These are phyloP conservation scores for Smallanthus sonchifolius DNA, from an alignment of 129 eudicot genomes.

Conservation along the genomic window DNA sequence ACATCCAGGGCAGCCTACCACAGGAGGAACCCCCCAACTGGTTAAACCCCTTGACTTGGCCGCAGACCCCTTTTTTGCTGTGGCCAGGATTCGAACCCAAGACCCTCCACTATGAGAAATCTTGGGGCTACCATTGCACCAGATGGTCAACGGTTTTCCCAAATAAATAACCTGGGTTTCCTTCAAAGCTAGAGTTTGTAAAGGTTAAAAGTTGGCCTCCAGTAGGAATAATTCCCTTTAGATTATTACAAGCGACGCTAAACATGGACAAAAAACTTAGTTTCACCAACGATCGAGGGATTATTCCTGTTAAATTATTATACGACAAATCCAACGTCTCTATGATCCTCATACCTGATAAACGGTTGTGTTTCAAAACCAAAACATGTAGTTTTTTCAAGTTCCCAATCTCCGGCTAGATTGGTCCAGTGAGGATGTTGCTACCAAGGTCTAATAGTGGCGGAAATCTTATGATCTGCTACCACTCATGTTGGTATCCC, in stretches of 20 bases:
- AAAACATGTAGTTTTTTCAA: constrained; percentile 31
- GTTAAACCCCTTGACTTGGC: too few relatives aligned
- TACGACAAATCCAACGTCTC: constrained; percentile 52
- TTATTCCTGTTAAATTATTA: constrained; percentile 37
- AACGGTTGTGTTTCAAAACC: constrained; percentile 42
- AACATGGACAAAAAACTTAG: constrained; percentile 32
- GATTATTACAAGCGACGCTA: constrained; percentile 1
- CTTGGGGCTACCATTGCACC: too few relatives aligned
- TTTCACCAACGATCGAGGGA: constrained; percentile 41
- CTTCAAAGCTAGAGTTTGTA: not conserved
- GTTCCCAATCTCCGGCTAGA: constrained; percentile 44
- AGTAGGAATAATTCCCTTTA: constrained; percentile 40
- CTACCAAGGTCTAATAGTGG: constrained; percentile 43
- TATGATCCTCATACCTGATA: constrained; percentile 44
- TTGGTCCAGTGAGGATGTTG: constrained; percentile 44
- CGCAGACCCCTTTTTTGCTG: too few relatives aligned
- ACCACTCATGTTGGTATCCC: constrained; percentile 19
- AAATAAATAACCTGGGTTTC: not conserved
- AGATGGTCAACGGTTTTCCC: too few relatives aligned
- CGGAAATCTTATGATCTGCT: constrained; percentile 38
- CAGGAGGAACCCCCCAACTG: too few relatives aligned
- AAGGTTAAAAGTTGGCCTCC: constrained; percentile 26
- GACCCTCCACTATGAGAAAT: too few relatives aligned
- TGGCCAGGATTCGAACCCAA: too few relatives aligned
- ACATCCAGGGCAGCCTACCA: too few relatives aligned